phyloP scores from a whole-genome alignment of 805 yeast species.

The Clavispora carvajalis region DNA sequence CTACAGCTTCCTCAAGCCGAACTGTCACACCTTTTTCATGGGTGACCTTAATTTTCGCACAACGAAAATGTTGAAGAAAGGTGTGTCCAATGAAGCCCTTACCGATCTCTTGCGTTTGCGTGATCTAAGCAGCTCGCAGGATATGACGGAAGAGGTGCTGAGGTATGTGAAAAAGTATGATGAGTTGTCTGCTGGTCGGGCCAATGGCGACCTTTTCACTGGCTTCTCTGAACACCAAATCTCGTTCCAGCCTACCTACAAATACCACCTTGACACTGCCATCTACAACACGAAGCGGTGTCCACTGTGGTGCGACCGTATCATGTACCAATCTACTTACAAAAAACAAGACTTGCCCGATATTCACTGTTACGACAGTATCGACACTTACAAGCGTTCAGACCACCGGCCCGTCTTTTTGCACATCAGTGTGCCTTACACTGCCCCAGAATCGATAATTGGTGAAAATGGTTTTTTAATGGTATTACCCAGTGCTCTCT shows the following conservation, averaged over 20 bases:
- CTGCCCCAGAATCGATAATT: conserved; percentile 25
- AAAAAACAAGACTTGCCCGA: conserved; percentile 13
- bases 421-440: conserved; percentile 41
- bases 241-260: conserved; percentile 75
- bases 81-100: conserved; percentile 4
- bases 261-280: conserved; percentile 49
- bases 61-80: conserved; percentile 15
- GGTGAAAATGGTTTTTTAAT: conserved; percentile 13
- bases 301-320: conserved; percentile 92
- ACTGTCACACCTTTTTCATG: conserved; percentile 59
- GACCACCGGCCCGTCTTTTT: conserved; percentile 81
- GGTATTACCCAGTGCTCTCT: conserved; percentile 6
- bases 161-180: conserved; percentile 35
- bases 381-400: conserved; percentile 47
- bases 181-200: conserved; percentile 43
- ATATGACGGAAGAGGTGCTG: conserved; percentile 7
- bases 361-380: conserved; percentile 43
- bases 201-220: conserved; percentile 42
- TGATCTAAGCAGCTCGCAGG: conserved; percentile 16
- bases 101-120: conserved; percentile 21
- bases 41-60: conserved; percentile 88
- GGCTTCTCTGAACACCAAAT: conserved; percentile 68
- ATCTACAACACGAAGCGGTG: conserved; percentile 52
- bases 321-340: conserved; percentile 51
- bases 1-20: conserved; percentile 45